Conservation (phyloP, 1,139 yeast genomes). For the Geotrichum phurueaensis region DNA sequence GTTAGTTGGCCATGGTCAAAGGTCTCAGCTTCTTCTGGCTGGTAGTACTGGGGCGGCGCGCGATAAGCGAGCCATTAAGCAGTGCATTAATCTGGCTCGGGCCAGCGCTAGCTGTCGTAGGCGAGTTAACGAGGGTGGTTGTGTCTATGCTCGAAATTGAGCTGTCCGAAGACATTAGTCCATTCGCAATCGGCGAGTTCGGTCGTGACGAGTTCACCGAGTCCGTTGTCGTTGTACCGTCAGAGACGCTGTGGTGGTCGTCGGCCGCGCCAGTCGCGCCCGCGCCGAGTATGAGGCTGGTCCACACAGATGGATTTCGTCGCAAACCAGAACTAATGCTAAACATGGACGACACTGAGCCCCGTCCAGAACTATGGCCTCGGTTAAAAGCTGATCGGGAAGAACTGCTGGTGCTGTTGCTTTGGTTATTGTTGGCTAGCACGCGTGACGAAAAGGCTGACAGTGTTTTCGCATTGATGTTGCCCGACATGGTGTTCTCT, state of each 20-base stretch:
- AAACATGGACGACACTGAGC: not conserved
- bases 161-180: not conserved
- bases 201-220: constrained; percentile 1
- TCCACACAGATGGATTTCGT: constrained; percentile 17
- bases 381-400: not conserved
- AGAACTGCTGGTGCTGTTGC: constrained; percentile 4
- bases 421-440: constrained; percentile 1
- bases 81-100: not conserved
- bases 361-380: constrained; percentile 1
- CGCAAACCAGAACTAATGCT: constrained; percentile 10
- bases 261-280: not conserved
- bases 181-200: not conserved
- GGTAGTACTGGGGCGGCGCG: constrained; percentile 4
- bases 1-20: not conserved
- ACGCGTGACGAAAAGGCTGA: constrained; percentile 23
- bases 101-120: not conserved
- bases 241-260: not conserved
- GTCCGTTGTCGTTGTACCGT: not conserved
- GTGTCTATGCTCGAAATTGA: constrained; percentile 7
- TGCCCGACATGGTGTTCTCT: constrained; percentile 15
- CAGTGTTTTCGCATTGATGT: constrained; percentile 25
- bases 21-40: constrained; percentile 5
- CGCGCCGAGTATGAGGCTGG: constrained; percentile 11
- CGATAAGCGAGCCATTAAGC: not conserved
- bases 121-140: not conserved